Evolutionary conservation across 2,329 filamentous ascomycete genomes (phyloP).

Genomic region (Taxawa tesnikishii): DNA sequence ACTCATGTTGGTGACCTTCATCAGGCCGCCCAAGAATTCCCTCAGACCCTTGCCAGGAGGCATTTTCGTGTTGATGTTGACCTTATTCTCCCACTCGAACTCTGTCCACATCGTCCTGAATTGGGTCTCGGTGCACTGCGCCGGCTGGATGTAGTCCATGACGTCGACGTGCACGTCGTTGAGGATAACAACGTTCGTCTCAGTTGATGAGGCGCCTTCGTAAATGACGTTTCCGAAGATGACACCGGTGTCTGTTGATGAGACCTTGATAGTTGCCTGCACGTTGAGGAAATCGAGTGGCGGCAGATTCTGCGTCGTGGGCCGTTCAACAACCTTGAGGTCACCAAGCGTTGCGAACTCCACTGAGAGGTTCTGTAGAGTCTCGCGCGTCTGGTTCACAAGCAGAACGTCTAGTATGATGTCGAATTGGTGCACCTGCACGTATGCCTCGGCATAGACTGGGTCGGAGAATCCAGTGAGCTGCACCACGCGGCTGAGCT

Average conservation of each 20-base stretch:
- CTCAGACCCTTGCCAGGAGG: slow-evolving; percentile 64
- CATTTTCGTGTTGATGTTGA: slow-evolving; percentile 94
- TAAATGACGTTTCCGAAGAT: slow-evolving; percentile 99
- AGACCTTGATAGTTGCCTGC: slow-evolving; percentile 97
- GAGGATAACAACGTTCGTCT: slow-evolving; percentile 92
- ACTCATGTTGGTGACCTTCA: slow-evolving; percentile 98
- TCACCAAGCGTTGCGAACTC: slow-evolving; percentile 98
- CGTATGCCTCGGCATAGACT: slow-evolving; percentile 97
- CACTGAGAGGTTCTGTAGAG: slow-evolving; percentile 89
- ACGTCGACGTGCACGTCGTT: slow-evolving; percentile 98
- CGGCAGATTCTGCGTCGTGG: slow-evolving; percentile 88
- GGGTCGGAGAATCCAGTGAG: slow-evolving; percentile 96
- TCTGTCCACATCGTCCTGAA: slow-evolving; percentile 99
- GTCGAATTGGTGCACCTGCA: slow-evolving; percentile 97
- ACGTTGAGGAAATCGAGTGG: slow-evolving; percentile 97
- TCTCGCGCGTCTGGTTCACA: slow-evolving; percentile 95
- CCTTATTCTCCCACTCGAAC: slow-evolving; percentile 99
- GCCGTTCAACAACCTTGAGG: slow-evolving; percentile 92
- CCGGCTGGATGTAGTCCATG: slow-evolving; percentile 99
- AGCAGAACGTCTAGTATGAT: slow-evolving; percentile 93
- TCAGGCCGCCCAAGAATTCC: slow-evolving; percentile 85
- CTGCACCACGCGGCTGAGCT: slow-evolving; percentile 91
- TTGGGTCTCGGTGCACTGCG: slow-evolving; percentile 90
- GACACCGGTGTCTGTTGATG: slow-evolving; percentile 92
- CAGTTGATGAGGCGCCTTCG: slow-evolving; percentile 81